Base-by-base conservation (phyloP, 2,329 filamentous ascomycete species). In the Pyrenophora seminiperda region DNA sequence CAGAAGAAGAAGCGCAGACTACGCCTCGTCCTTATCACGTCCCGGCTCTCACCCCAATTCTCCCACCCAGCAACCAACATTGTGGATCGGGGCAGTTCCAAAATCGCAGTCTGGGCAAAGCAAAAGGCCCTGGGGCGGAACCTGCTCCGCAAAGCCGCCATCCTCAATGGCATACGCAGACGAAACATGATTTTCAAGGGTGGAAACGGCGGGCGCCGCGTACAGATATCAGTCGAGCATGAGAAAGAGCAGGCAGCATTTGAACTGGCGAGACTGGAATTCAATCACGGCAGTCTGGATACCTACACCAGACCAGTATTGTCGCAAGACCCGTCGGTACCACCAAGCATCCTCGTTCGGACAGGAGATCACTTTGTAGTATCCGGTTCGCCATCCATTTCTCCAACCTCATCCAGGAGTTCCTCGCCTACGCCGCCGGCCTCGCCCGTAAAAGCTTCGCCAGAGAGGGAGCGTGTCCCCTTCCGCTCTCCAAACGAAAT, bases 41-140 rank as follows among this genome's bases (percentile, higher is more conserved):
- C 86, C 15, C 81, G 86, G 6, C 82, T 90, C 0, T 89, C 86
- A 7, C 81, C 79, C 39, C 86, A 87, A 1, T 90, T 84, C 70
- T 89, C 86, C 0, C 77, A 82, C 20, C 87, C 87, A 0, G 84
- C 87, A 3, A 85, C 86, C 34, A 86, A 90, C 62, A 88, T 89
- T 48, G 77, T 86, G 43, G 83, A 86, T 67, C 81, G 85, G 19
- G 84, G 83, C 47, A 77, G 75, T 10, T 75, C 74, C 36, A 78
- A 76, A 57, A 75, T 78, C 47, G 70, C 76, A 1, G 64, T 78
- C 9, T 77, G 75, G 74, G 72, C 72, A n/a, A 77, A 73, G 44
- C 78, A 79, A 31, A 77, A 75, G 45, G 73, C 76, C 1, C 73
- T 79, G 14, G 75, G 78, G 22, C 66, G 71, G 10, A 79, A 81